phyloP scores from a whole-genome alignment of 768 basidiomycete genomes.

The Lactarius deliciosus region DNA sequence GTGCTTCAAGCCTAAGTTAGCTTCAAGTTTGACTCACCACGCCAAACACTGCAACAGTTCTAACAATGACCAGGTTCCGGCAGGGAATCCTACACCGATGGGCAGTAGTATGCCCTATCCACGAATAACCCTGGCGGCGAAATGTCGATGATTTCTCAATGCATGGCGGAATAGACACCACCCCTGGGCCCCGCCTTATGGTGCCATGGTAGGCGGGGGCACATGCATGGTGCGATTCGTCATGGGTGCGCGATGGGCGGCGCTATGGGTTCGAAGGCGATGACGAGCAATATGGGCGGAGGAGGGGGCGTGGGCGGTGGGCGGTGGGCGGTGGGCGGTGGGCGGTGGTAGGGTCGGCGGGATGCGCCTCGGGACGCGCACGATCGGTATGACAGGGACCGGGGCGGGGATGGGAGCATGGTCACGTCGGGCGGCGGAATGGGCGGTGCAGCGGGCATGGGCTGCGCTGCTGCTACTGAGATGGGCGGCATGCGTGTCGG shows the following conservation, averaged over 20 bases:
- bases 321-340: constrained; percentile 20
- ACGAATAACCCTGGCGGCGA: constrained; percentile 28
- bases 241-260: constrained; percentile 43
- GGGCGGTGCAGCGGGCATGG: no score
- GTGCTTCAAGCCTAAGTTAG: no score
- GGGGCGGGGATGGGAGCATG: no score
- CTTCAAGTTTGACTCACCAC: no score
- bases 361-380: no score
- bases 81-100: constrained; percentile 32
- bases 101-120: constrained; percentile 40
- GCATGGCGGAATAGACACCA: no score
- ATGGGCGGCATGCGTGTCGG: no score
- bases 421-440: no score
- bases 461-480: no score
- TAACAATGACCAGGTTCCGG: constrained; percentile 33
- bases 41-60: constrained; percentile 26
- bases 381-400: no score
- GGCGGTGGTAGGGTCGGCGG: constrained; percentile 32
- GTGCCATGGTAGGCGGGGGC: constrained; percentile 34
- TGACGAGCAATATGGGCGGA: constrained; percentile 37
- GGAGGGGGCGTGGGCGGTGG: constrained; percentile 36
- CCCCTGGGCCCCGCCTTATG: no score
- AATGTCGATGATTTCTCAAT: constrained; percentile 68
- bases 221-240: constrained; percentile 40
- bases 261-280: constrained; percentile 41